Evolutionary conservation across 176 grass and related monocot genomes (phyloP).

Genomic region (Elaeis guineensis): DNA sequence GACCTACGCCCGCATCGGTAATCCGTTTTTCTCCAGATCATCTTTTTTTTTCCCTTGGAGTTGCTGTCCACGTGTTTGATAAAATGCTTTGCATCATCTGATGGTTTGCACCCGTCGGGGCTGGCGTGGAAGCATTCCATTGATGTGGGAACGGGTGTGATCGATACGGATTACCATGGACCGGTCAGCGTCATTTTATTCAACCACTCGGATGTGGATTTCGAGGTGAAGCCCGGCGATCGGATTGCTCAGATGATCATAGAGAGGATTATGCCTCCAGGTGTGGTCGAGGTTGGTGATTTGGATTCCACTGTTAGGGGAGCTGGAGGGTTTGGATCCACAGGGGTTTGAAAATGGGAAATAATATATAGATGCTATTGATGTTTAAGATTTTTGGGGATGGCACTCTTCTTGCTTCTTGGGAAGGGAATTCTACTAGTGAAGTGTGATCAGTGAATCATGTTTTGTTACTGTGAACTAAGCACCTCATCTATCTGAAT

Average conservation of each 20-base stretch:
- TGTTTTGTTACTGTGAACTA: too few relatives aligned
- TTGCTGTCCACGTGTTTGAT: background rate
- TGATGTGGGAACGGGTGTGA: conserved; percentile 80
- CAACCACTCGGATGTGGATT: conserved; percentile 83
- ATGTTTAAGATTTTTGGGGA: too few relatives aligned
- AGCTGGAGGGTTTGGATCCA: conserved; percentile 80
- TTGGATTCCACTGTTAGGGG: conserved; percentile 64
- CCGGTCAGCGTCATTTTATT: conserved; percentile 77
- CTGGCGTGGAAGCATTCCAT: conserved; percentile 77
- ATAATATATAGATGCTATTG: too few relatives aligned
- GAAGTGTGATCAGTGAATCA: too few relatives aligned
- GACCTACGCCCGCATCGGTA: conserved; percentile 90
- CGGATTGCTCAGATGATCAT: conserved; percentile 76
- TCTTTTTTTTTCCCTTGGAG: background rate
- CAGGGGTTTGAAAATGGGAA: conserved; percentile 38
- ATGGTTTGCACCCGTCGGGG: conserved; percentile 40
- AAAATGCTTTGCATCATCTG: conserved; percentile 6
- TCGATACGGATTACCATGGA: conserved; percentile 76
- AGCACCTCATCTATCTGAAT: too few relatives aligned
- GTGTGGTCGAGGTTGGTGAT: conserved; percentile 71
- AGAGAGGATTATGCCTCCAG: conserved; percentile 49
- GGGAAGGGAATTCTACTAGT: too few relatives aligned
- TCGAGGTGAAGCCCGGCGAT: conserved; percentile 51
- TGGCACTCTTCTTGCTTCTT: too few relatives aligned
- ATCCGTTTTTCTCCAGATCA: background rate